Evolutionary conservation across 2,329 filamentous ascomycete genomes (phyloP), one percentile per base, ranked within the genome.

Genomic region (Rosellinia necatrix): DNA sequence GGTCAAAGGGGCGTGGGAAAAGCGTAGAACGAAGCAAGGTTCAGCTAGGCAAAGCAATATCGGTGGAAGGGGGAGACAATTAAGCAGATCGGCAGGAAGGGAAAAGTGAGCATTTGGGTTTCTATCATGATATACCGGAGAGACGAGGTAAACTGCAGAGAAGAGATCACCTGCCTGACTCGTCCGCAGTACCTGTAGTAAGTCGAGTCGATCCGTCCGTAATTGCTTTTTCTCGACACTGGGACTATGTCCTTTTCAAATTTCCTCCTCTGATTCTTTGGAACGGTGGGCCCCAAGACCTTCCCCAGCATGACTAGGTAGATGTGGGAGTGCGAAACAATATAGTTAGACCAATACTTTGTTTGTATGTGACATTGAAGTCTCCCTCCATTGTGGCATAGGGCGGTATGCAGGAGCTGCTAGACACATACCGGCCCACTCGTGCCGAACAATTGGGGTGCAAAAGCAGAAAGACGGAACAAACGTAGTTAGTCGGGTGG

Each of bases 371-470:
- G 55, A 49, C 53, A 56, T 61, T 17, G 38, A 58, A 15, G 46
- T 46, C 41, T 49, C 53, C 27, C 35, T 50, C 52, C 13, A 50
- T 53, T 55, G 35, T 51, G 48, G 53, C 54, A 57, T 56, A 59
- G 56, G 50, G 41, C 34, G 52, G 37, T 49, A 59, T 60, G 59
- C 56, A 57, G 49, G 49, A 58, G 38, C 51, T 58, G 43, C 54
- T 60, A 59, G 56, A 59, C 40, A 49, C 53, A 58, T 49, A 41
- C n/a, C 58, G 61, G 44, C 57, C 61, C 61, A 64, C 59, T 48
- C 48, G 60, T 60, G 47, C 61, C 60, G 61, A 60, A 58, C 57
- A 59, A 58, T 61, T 62, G 59, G 61, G 53, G 59, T 56, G 52
- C 40, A 58, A 57, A 58, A 59, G 53, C 46, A 56, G 32, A 51